Percentiles rank a stretch among this genome's conserved stretches.
These are phyloP conservation scores for Phytopythium cucurbitacearum DNA, from an alignment of 352 stramenopile species.

Conservation along the genomic window DNA sequence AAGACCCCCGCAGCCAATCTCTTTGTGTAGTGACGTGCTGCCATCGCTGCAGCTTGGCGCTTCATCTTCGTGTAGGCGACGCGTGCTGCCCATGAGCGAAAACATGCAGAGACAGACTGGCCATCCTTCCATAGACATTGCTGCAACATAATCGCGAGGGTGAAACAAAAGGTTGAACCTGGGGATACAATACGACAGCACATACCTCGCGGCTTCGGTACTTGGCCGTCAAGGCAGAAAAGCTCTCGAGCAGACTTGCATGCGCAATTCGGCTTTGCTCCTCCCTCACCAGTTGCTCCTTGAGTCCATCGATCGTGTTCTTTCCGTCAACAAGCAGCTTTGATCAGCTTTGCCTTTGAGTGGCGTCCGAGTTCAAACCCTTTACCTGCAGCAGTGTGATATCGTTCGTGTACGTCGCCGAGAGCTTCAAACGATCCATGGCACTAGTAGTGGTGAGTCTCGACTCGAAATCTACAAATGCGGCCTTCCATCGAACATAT, in stretches of 20 bases:
- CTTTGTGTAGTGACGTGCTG: slow-evolving; percentile 14
- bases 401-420: slow-evolving; percentile 38
- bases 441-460: slow-evolving; percentile 16
- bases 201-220: slow-evolving; percentile 18
- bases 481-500: slow-evolving; percentile 13
- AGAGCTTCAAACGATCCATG: slow-evolving; percentile 43
- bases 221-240: slow-evolving; percentile 20
- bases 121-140: slow-evolving; percentile 16
- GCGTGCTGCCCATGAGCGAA: slow-evolving; percentile 24
- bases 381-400: slow-evolving; percentile 39
- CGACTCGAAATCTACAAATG: slow-evolving; percentile 18
- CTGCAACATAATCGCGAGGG: slow-evolving; percentile 9
- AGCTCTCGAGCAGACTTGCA: slow-evolving; percentile 23
- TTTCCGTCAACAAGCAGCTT: slow-evolving; percentile 4
- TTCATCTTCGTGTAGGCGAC: slow-evolving; percentile 2
- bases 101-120: slow-evolving; percentile 17
- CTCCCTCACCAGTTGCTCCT: slow-evolving; percentile 9
- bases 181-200: not conserved
- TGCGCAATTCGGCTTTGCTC: slow-evolving; percentile 8
- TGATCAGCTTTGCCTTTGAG: not conserved
- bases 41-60: not conserved
- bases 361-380: not conserved
- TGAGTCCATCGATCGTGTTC: slow-evolving; percentile 40
- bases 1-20: slow-evolving; percentile 11
- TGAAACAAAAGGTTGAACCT: slow-evolving; percentile 3